Base-by-base conservation (phyloP, 768 basidiomycete species). In the Cytidiella melzeri region DNA sequence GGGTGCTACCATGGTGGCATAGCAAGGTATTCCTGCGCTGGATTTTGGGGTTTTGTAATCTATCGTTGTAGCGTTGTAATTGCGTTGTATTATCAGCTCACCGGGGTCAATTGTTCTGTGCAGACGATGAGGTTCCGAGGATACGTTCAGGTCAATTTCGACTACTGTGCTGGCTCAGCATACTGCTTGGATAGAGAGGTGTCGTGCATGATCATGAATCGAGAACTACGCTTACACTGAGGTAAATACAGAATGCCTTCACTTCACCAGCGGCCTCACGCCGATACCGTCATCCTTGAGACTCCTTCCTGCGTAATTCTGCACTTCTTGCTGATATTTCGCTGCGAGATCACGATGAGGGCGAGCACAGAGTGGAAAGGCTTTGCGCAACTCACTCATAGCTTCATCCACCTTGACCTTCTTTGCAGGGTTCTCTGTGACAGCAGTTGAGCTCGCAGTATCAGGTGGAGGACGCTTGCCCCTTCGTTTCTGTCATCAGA, bases 381-480 rank as follows among this genome's bases (percentile, higher is more conserved):
- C 12, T n/a, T n/a, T n/a, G n/a, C n/a, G n/a, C n/a, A 21, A 57
- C 73, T 43, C 45, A 76, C 76, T 64, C 25, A 64, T 48, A 6
- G 62, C 51, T 12, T 60, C 56, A 15, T 65, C 64, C 1, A 59
- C 43, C 55, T 68, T 78, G 2, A 55, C 49, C 51, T 70, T 77
- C 68, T 76, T 77, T 18, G 61, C 52, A 15, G 61, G 62, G 43
- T 56, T 59, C 61, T 73, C 71, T 66, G 61, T 60, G 58, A 53
- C 56, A 51, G 59, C 55, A 27, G 62, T 57, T 60, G 69, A 58
- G 57, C 57, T 51, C 39, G 71, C 46, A 48, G 64, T 56, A 58
- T 72, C 72, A 64, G 71, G 69, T 54, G 67, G 62, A 59, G 66
- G 69, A 57, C 80, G 79, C 69, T 81, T 82, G 64, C 78, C 75